A percentile compares a stretch with the other conserved stretches of the same genome.
phyloP scores from a whole-genome alignment of 2,329 filamentous ascomycete species.

The Monosporascus sp. region DNA sequence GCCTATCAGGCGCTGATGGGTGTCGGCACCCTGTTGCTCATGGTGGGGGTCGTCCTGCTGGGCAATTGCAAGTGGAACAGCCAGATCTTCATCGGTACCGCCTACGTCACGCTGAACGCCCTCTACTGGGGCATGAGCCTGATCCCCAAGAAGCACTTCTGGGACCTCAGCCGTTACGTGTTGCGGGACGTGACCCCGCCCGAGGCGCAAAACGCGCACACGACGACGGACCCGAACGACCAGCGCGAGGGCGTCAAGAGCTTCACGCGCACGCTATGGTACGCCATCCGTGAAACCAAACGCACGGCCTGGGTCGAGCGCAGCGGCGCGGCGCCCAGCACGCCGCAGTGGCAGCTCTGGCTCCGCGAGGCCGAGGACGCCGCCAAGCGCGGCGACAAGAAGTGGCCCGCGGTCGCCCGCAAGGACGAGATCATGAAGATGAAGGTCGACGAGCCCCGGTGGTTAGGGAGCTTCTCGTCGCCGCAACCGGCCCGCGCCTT shows the following conservation, averaged over 20 bases:
- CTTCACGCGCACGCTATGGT: conserved; percentile 56
- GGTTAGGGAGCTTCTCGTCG: neutral
- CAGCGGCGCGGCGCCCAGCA: conserved; percentile 47
- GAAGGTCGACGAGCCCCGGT: conserved; percentile 9
- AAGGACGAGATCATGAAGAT: conserved; percentile 46
- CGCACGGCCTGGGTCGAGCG: conserved; percentile 48
- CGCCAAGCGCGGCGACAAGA: conserved; percentile 25
- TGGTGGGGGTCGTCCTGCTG: conserved; percentile 56
- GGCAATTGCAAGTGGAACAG: conserved; percentile 59
- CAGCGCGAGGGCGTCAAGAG: conserved; percentile 37
- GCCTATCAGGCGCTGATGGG: conserved; percentile 51
- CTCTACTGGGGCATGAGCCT: conserved; percentile 54
- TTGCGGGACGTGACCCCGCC: conserved; percentile 35
- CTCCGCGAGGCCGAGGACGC: conserved; percentile 42
- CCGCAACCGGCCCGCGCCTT: conserved; percentile 1
- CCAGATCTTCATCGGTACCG: conserved; percentile 52
- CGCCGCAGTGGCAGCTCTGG: conserved; percentile 50
- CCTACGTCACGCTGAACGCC: conserved; percentile 56
- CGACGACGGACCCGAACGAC: conserved; percentile 23
- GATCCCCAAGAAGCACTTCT: conserved; percentile 44
- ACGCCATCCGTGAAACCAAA: conserved; percentile 50
- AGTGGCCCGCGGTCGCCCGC: conserved; percentile 43
- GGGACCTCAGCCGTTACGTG: conserved; percentile 52
- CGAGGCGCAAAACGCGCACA: conserved; percentile 33
- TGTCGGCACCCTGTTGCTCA: conserved; percentile 53